Base-by-base conservation (phyloP, 148 eudicot species). In the Rhododendron williamsianum region DNA sequence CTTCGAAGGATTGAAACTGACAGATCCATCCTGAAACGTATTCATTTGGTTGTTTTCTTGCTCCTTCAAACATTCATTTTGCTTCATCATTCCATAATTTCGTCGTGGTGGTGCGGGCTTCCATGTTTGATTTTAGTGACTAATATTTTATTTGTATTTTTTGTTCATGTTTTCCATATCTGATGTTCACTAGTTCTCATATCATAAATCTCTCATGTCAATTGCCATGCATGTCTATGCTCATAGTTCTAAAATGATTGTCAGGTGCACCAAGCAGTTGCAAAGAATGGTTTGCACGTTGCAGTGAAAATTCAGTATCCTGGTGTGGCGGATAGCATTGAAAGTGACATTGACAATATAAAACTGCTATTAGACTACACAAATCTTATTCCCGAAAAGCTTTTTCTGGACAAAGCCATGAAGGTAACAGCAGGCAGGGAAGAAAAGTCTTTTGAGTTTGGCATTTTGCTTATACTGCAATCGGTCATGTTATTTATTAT, bases 271-370 rank as follows among this genome's bases (percentile, higher is more conserved):
- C 89, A 86, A 86, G 99, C 96, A 84, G 94, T 94, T 81, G 93
- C 93, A 54, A 91, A 91, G 82, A 94, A 94, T 89, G 98, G 96
- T 63, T 38, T 92, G 90, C 88, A 91, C 58, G 95, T 95, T 84
- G 98, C 99, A 43, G 92, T 97, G 89, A 97, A 97, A 87, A 97
- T 97, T 88, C 99, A 97, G 86, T 97, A 97, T 81, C 99, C 99
- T 77, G 99, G 99, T 78, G 98, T 97, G 76, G 99, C 99, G 48
- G 94, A 94, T 87, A 97, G 99, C 91, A 95, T 97, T 85, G 99
- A 93, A 84, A 97, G 99, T 91, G 99, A 97, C 89, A 95, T 97
- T 88, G 95, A 97, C 81, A 97, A 97, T 87, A 94, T 97, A 81
- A 97, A 95, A 81, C 81, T 90, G 87, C 88, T 97, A 81, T 85